These are phyloP conservation scores for Acacia acuminata DNA, from an alignment of 306 rosid genomes.

Conservation along the genomic window DNA sequence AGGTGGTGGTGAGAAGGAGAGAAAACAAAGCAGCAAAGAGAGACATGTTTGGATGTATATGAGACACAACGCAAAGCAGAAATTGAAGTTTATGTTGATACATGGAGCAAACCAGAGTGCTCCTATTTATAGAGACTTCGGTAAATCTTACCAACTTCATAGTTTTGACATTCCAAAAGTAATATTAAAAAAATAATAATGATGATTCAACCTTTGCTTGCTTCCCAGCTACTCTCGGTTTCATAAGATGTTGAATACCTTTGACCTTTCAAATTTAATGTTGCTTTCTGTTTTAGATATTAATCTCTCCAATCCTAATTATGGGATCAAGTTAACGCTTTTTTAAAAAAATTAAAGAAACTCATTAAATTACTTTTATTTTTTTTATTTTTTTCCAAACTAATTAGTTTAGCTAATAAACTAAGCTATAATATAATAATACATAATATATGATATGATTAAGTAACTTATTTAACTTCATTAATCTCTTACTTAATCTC, in stretches of 20 bases:
- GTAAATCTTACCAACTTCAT: constrained; percentile 42
- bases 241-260: constrained; percentile 2
- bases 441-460: too few species aligned
- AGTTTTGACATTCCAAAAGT: constrained; percentile 35
- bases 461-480: too few species aligned
- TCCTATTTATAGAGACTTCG: constrained; percentile 54
- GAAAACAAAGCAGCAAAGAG: constrained; percentile 37
- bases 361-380: too few species aligned
- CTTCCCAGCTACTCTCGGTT: not conserved
- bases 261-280: constrained; percentile 7
- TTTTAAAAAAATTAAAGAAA: too few species aligned
- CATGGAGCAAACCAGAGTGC: constrained; percentile 29
- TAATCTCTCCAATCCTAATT: too few species aligned
- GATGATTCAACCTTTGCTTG: not conserved
- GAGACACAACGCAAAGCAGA: not conserved
- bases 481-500: too few species aligned
- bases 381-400: too few species aligned
- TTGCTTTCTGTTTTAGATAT: not conserved
- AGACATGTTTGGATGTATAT: constrained; percentile 49
- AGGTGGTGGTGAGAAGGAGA: constrained; percentile 46
- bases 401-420: too few species aligned
- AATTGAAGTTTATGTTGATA: constrained; percentile 4
- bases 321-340: too few species aligned
- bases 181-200: not conserved
- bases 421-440: too few species aligned